Conservation (phyloP, 1,139 yeast species). For the Taphrina confusa region DNA sequence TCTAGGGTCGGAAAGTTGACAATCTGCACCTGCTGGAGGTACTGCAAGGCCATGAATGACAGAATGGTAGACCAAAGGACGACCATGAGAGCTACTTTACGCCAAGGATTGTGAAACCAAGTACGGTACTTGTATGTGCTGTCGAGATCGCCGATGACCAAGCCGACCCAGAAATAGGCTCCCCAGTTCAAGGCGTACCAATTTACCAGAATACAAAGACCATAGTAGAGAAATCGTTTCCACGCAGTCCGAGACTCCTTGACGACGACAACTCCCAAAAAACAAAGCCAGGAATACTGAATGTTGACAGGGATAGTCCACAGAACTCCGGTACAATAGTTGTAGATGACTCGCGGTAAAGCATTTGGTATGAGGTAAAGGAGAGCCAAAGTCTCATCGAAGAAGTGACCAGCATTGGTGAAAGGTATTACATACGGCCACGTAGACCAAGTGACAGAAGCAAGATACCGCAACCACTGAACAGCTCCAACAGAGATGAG, state of each 20-base stretch:
- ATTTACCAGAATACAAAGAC: background rate
- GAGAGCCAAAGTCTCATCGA: slow-evolving; percentile 8
- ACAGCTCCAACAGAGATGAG: slow-evolving; percentile 16
- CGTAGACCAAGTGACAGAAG: slow-evolving; percentile 9
- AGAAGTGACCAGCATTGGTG: slow-evolving; percentile 8
- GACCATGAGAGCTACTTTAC: background rate
- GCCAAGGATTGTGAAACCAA: background rate
- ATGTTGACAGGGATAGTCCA: slow-evolving; percentile 11
- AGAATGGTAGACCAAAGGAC: slow-evolving; percentile 4
- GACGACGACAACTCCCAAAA: slow-evolving; percentile 1
- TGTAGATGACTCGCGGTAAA: slow-evolving; percentile 1
- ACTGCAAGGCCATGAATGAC: slow-evolving; percentile 5
- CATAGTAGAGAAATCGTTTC: slow-evolving; percentile 4
- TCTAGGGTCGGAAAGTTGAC: slow-evolving; percentile 10
- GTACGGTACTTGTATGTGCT: slow-evolving; percentile 7
- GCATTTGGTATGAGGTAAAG: slow-evolving; percentile 8
- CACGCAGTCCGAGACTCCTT: background rate
- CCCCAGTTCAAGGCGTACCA: slow-evolving; percentile 17
- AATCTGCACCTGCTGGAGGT: slow-evolving; percentile 2
- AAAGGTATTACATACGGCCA: slow-evolving; percentile 5
- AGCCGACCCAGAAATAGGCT: slow-evolving; percentile 10
- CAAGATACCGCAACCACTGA: slow-evolving; percentile 7
- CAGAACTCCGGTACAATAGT: slow-evolving; percentile 10
- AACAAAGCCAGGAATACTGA: slow-evolving; percentile 10
- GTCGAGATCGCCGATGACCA: slow-evolving; percentile 7